Conservation (phyloP, 208 protist species). For the Trypanosoma caninum region DNA sequence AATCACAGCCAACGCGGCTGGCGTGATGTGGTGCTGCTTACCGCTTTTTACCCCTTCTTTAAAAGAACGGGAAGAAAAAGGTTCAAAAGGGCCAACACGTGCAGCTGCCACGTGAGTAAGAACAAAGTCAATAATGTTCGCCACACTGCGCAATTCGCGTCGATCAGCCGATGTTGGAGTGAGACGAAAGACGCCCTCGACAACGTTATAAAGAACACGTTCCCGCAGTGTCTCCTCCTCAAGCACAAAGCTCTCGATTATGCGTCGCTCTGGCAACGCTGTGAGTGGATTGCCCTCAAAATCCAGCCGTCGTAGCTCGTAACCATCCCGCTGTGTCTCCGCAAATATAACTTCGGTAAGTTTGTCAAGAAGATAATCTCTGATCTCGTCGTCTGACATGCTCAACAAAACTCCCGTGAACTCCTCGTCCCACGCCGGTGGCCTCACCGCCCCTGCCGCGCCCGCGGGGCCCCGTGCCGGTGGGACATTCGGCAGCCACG, state of each 20-base stretch:
- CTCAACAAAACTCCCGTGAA: constrained; percentile 68
- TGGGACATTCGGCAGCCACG: constrained; percentile 84
- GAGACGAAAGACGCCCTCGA: constrained; percentile 87
- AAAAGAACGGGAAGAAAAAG: constrained; percentile 7
- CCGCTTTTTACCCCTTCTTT: neutral
- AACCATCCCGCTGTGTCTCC: constrained; percentile 87
- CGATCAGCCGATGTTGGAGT: constrained; percentile 69
- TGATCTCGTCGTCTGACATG: constrained; percentile 74
- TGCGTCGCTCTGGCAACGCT: constrained; percentile 78
- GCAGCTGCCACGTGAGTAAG: constrained; percentile 77
- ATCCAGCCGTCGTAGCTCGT: constrained; percentile 88
- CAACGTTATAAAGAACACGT: constrained; percentile 79
- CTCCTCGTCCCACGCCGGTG: constrained; percentile 78
- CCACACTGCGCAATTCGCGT: constrained; percentile 78
- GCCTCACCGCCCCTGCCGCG: constrained; percentile 35
- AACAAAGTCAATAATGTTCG: constrained; percentile 81
- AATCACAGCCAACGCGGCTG: constrained; percentile 60
- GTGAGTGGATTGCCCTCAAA: constrained; percentile 92
- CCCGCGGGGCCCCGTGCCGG: constrained; percentile 37
- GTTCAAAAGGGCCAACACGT: too few species aligned
- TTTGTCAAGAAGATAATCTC: constrained; percentile 66
- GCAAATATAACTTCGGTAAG: constrained; percentile 86
- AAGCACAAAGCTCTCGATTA: constrained; percentile 88
- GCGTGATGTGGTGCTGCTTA: constrained; percentile 35
- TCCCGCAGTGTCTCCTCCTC: constrained; percentile 89